Percentiles rank a stretch among this genome's conserved stretches.
phyloP scores from a whole-genome alignment of 495 filamentous ascomycete species.

The Peziza echinospora region DNA sequence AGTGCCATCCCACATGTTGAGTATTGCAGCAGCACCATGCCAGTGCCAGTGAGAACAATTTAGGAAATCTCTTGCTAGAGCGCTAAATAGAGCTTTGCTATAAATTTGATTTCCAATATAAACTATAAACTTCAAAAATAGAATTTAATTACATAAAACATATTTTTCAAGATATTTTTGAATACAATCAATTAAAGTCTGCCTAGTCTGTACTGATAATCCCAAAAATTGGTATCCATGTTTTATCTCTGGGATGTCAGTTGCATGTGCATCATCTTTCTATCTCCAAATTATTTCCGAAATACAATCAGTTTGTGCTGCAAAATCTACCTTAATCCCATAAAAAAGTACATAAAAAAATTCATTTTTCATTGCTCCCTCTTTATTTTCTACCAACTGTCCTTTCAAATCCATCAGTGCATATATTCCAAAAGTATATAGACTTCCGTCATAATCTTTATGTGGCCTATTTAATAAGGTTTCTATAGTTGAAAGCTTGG shows the following conservation, averaged over 20 bases:
- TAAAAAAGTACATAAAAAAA: constrained; percentile 3
- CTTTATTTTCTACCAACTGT: neutral
- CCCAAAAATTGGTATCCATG: neutral
- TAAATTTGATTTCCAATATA: no score
- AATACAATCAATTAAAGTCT: no score
- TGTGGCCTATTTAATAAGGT: neutral
- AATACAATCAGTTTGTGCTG: constrained; percentile 1
- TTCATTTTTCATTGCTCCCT: neutral
- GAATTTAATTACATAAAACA: no score
- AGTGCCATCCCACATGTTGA: no score
- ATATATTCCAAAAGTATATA: neutral
- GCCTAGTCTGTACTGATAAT: neutral
- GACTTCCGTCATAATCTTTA: neutral
- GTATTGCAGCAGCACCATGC: no score
- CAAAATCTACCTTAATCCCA: constrained; percentile 1
- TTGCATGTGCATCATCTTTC: neutral
- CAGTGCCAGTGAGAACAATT: no score
- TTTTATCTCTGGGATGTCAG: neutral
- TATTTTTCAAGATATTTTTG: no score
- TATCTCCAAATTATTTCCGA: constrained; percentile 1
- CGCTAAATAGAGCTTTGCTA: no score
- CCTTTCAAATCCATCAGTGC: neutral
- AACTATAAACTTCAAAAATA: no score
- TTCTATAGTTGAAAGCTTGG: neutral
- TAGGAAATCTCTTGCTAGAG: no score